phyloP scores from a whole-genome alignment of 1,284 basidiomycete species.

The Leccinum angustisporum region DNA sequence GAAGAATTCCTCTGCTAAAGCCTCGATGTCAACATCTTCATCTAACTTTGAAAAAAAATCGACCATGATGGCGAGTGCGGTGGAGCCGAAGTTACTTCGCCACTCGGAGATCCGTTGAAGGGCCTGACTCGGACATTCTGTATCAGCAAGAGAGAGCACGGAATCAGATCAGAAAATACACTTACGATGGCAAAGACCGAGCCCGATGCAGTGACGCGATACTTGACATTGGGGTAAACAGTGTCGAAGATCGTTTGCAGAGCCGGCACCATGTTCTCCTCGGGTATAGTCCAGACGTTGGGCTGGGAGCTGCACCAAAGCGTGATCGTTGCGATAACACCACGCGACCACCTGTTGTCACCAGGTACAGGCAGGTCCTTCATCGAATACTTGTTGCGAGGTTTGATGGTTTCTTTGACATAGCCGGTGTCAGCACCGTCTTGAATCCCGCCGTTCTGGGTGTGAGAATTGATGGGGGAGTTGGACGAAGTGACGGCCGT shows the following conservation, averaged over 20 bases:
- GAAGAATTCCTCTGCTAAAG: background rate
- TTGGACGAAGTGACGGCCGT: background rate
- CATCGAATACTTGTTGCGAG: background rate
- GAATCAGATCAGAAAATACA: background rate
- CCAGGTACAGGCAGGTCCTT: background rate
- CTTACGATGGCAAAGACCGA: constrained; percentile 4
- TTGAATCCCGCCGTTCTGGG: background rate
- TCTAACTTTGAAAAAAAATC: constrained; percentile 5
- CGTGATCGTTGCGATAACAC: background rate
- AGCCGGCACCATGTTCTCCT: background rate
- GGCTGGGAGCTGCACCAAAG: background rate
- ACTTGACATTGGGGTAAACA: constrained; percentile 4
- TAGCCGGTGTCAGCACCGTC: background rate
- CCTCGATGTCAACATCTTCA: background rate
- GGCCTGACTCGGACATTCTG: background rate
- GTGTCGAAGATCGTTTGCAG: background rate
- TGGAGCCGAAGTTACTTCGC: constrained; percentile 10
- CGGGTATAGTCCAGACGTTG: background rate
- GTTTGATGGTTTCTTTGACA: background rate
- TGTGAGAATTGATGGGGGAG: background rate
- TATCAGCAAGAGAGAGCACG: too few relatives aligned
- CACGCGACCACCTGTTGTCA: background rate
- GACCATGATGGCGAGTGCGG: constrained; percentile 1
- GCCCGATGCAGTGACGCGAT: background rate
- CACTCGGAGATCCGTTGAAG: constrained; percentile 9